Percentiles rank a stretch among this genome's conserved stretches.
These are phyloP conservation scores for Stephania cephalantha DNA, from an alignment of 164 flowering plant genomes.

Conservation along the genomic window DNA sequence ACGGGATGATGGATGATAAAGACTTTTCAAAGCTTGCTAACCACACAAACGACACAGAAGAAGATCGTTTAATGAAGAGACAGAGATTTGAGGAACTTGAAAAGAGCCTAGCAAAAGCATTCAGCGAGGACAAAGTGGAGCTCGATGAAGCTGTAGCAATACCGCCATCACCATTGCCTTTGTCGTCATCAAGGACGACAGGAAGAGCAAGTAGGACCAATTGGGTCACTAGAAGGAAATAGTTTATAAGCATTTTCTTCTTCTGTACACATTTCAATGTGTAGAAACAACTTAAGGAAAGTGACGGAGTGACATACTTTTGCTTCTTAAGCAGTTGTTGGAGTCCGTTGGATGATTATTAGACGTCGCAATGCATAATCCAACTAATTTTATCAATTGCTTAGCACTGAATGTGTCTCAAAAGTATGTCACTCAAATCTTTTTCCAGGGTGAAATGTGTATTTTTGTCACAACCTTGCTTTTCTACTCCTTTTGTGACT, in stretches of 20 bases:
- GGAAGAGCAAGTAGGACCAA: neutral
- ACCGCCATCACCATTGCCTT: constrained; percentile 23
- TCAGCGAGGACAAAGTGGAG: constrained; percentile 58
- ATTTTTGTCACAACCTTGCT: too few species aligned
- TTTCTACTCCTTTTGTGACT: too few species aligned
- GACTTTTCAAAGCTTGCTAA: constrained; percentile 46
- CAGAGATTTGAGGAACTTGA: constrained; percentile 59
- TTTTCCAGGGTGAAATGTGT: too few species aligned
- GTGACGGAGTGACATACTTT: too few species aligned
- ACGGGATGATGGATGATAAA: constrained; percentile 68
- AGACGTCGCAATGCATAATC: too few species aligned
- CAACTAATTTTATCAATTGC: too few species aligned
- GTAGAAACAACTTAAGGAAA: too few species aligned
- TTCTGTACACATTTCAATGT: neutral
- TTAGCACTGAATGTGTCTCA: too few species aligned
- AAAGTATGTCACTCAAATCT: too few species aligned
- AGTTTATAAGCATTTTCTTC: too few species aligned
- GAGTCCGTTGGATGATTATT: too few species aligned
- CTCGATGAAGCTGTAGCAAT: constrained; percentile 27
- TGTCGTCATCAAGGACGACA: constrained; percentile 25
- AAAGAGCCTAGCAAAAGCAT: constrained; percentile 52
- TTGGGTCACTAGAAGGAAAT: neutral
- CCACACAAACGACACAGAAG: constrained; percentile 31
- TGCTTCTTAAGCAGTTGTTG: too few species aligned
- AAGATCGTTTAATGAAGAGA: constrained; percentile 43